Percentiles rank a stretch among this genome's conserved stretches.
These are phyloP conservation scores for Penicillium sp. DNA, from an alignment of 2,329 filamentous ascomycete genomes.

Conservation along the genomic window DNA sequence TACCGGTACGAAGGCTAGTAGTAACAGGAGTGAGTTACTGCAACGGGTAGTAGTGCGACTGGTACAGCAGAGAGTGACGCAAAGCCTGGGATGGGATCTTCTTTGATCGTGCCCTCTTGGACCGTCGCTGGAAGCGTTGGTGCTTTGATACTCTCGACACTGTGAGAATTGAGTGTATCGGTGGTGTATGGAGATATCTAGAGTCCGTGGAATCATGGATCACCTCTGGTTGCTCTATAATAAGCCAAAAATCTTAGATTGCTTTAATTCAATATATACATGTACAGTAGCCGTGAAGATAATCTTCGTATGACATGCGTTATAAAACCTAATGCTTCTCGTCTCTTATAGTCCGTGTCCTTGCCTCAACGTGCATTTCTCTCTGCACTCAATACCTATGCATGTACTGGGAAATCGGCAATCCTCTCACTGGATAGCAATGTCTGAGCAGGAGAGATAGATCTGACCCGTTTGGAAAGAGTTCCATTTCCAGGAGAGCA, in stretches of 20 bases:
- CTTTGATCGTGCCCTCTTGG: neutral
- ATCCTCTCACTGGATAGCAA: conserved; percentile 40
- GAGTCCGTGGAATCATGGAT: neutral
- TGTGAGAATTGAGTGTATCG: neutral
- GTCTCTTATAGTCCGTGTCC: neutral
- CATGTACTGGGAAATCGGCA: neutral
- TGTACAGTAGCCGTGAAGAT: neutral
- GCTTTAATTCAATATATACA: neutral
- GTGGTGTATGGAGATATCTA: neutral
- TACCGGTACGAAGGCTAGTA: neutral
- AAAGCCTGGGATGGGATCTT: neutral
- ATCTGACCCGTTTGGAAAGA: conserved; percentile 55
- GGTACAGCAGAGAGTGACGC: conserved; percentile 1
- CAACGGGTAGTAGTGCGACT: neutral
- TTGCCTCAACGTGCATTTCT: neutral
- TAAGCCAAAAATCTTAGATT: neutral
- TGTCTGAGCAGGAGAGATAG: conserved; percentile 55
- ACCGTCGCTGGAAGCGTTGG: neutral
- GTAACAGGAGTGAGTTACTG: neutral
- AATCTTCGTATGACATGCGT: neutral
- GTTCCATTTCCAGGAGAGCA: conserved; percentile 56
- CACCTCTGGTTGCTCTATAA: neutral
- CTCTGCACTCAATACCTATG: neutral
- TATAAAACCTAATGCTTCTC: neutral
- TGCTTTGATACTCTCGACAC: neutral